These are phyloP conservation scores for Telopea speciosissima DNA, from an alignment of 177 flowering plant species.

Conservation along the genomic window DNA sequence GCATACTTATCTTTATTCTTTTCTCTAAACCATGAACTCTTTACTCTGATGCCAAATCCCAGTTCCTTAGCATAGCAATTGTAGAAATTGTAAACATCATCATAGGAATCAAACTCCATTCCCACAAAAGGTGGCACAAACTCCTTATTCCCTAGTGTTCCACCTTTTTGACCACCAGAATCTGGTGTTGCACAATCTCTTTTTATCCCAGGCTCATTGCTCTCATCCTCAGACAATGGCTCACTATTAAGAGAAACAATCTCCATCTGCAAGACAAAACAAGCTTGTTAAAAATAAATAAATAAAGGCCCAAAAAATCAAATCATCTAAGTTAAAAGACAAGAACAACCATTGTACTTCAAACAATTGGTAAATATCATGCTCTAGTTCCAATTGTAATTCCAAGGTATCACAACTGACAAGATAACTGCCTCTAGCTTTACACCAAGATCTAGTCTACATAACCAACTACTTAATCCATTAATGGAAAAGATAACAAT, in stretches of 20 bases:
- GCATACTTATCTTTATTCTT: not conserved
- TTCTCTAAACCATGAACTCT: conserved; percentile 1
- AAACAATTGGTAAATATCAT: too few relatives aligned
- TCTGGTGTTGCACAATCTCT: not conserved
- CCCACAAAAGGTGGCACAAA: not conserved
- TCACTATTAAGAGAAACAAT: not conserved
- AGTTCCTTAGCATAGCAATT: not conserved
- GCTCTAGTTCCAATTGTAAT: too few relatives aligned
- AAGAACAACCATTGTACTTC: too few relatives aligned
- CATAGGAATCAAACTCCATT: not conserved
- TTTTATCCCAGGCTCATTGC: not conserved
- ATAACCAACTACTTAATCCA: too few relatives aligned
- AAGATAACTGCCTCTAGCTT: too few relatives aligned
- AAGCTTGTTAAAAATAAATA: too few relatives aligned
- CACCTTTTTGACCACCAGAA: not conserved
- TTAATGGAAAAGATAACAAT: too few relatives aligned
- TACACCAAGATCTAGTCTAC: too few relatives aligned
- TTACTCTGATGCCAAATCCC: not conserved
- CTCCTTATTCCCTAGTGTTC: not conserved
- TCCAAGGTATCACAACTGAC: too few relatives aligned
- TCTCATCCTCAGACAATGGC: not conserved
- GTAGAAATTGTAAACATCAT: not conserved
- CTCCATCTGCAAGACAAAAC: not conserved
- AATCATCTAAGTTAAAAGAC: too few relatives aligned
- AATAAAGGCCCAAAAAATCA: too few relatives aligned